Conservation (phyloP, 2,329 filamentous ascomycete genomes). For the Geosmithia putterillii region DNA sequence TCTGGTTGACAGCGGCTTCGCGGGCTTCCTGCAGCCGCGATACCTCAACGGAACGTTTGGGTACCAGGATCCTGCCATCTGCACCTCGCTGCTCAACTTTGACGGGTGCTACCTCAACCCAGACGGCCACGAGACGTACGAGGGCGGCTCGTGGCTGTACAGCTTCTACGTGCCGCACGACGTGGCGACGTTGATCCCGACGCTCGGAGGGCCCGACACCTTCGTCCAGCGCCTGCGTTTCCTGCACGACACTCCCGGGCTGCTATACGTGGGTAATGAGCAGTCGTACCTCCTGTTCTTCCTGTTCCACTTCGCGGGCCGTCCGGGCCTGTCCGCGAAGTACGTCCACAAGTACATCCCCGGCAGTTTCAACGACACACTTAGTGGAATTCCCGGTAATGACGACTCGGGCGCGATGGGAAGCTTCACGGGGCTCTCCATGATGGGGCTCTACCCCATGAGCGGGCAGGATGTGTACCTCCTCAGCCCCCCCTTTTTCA, state of each 20-base stretch:
- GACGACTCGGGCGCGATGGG: conserved; percentile 43
- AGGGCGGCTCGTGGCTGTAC: conserved; percentile 61
- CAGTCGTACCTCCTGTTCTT: conserved; percentile 38
- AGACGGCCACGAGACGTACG: conserved; percentile 40
- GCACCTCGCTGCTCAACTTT: conserved; percentile 28
- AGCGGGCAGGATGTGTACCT: conserved; percentile 42
- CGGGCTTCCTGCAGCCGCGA: conserved; percentile 37
- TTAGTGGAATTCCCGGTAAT: conserved; percentile 44
- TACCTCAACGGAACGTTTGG: conserved; percentile 54
- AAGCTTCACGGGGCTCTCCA: conserved; percentile 33
- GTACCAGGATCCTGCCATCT: conserved; percentile 46
- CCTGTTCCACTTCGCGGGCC: conserved; percentile 53
- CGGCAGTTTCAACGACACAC: conserved; percentile 51
- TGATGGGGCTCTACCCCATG: conserved; percentile 42
- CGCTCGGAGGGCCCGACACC: conserved; percentile 42
- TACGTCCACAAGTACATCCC: conserved; percentile 56
- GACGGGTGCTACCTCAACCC: conserved; percentile 20
- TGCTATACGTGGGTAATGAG: conserved; percentile 58
- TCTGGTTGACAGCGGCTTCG: conserved; percentile 1
- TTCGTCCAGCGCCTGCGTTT: conserved; percentile 51
- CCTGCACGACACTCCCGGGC: conserved; percentile 47
- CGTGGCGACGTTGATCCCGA: conserved; percentile 31
- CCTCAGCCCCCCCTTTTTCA: conserved; percentile 38
- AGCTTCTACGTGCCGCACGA: conserved; percentile 45
- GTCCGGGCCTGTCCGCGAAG: conserved; percentile 41